Percentiles rank a stretch among this genome's conserved stretches.
Evolutionary conservation across 148 eudicot genomes (phyloP).

Genomic region (Pouteria glomerata): DNA sequence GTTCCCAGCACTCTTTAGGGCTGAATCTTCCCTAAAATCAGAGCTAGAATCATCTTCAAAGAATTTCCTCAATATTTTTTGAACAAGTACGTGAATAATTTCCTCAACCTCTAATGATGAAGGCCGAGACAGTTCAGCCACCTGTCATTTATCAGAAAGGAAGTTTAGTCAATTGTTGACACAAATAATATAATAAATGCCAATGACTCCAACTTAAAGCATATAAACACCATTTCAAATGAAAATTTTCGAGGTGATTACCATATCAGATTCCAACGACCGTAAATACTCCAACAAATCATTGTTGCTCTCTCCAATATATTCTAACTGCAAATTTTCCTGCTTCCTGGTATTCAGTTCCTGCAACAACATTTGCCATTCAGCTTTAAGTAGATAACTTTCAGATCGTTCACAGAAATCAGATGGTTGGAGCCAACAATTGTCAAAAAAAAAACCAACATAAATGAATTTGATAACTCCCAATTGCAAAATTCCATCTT

Average conservation of each 20-base stretch:
- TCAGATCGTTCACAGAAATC: neutral
- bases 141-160: too few species aligned
- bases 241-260: constrained; percentile 21
- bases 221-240: neutral
- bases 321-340: constrained; percentile 41
- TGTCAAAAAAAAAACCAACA: too few species aligned
- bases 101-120: constrained; percentile 79
- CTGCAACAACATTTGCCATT: constrained; percentile 24
- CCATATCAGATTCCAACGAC: constrained; percentile 72
- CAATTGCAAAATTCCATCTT: too few species aligned
- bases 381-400: too few species aligned
- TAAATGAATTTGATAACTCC: too few species aligned
- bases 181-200: constrained; percentile 8
- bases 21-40: constrained; percentile 27
- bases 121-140: constrained; percentile 71
- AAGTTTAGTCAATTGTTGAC: too few species aligned
- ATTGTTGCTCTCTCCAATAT: constrained; percentile 40
- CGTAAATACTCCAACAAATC: constrained; percentile 69
- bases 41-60: constrained; percentile 45
- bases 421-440: neutral
- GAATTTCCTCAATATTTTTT: constrained; percentile 39
- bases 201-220: constrained; percentile 11
- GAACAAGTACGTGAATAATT: constrained; percentile 64
- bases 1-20: too few species aligned
- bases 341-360: constrained; percentile 54